Evolutionary conservation across 2,329 filamentous ascomycete genomes (phyloP).

Genomic region (Sclerotinia glacialis): DNA sequence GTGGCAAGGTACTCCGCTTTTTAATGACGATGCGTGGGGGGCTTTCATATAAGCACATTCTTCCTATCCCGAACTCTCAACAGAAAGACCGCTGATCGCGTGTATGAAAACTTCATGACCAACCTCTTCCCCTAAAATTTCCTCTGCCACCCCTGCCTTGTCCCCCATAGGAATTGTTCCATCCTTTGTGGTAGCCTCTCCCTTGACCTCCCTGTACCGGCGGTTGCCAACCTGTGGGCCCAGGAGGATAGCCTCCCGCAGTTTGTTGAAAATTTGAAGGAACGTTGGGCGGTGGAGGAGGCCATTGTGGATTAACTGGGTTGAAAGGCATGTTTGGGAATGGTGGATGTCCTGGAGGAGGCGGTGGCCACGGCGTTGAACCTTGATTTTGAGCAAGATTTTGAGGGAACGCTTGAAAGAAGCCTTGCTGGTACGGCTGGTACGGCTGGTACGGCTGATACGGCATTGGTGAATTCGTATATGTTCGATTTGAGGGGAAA

Average conservation of each 20-base stretch:
- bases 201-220: conserved; percentile 24
- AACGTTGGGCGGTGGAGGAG: conserved; percentile 20
- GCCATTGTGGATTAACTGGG: conserved; percentile 19
- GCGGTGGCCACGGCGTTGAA: conserved; percentile 26
- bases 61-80: neutral
- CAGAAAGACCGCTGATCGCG: neutral
- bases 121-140: conserved; percentile 34
- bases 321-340: conserved; percentile 25
- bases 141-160: conserved; percentile 33
- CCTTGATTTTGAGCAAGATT: conserved; percentile 26
- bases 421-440: conserved; percentile 32
- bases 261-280: conserved; percentile 26
- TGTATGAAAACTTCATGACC: conserved; percentile 24
- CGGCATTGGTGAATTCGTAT: conserved; percentile 25
- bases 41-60: conserved; percentile 4
- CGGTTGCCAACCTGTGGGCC: conserved; percentile 33
- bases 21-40: conserved; percentile 22
- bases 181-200: conserved; percentile 32
- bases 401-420: conserved; percentile 33
- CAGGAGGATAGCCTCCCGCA: conserved; percentile 27
- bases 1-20: conserved; percentile 21
- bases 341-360: conserved; percentile 31
- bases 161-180: conserved; percentile 28
- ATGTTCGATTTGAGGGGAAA: conserved; percentile 9
- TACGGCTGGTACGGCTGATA: conserved; percentile 27